A percentile compares a stretch with the other conserved stretches of the same genome.
phyloP scores from a whole-genome alignment of 805 yeast genomes.

The Pichia manshurica region DNA sequence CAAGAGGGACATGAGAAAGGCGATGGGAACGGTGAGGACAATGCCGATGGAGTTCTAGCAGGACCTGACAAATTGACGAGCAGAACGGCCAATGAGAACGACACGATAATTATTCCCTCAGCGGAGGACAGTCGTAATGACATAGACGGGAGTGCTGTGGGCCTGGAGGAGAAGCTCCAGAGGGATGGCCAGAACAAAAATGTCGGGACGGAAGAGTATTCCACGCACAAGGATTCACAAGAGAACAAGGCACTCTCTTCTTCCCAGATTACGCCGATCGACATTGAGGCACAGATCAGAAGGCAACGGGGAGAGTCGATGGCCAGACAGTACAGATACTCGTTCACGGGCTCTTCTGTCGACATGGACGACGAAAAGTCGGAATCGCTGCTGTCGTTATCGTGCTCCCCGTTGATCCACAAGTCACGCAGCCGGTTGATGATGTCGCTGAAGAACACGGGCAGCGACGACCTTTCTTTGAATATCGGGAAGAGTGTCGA shows the following conservation, averaged over 20 bases:
- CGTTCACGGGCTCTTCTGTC: slow-evolving; percentile 30
- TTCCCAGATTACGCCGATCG: slow-evolving; percentile 15
- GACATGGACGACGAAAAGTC: slow-evolving; percentile 34
- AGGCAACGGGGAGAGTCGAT: background rate
- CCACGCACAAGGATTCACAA: too few relatives aligned
- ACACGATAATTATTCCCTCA: too few relatives aligned
- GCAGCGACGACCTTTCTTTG: background rate
- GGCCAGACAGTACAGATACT: slow-evolving; percentile 19
- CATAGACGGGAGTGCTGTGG: too few relatives aligned
- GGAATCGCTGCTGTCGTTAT: slow-evolving; percentile 18
- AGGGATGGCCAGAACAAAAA: too few relatives aligned
- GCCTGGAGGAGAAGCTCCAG: too few relatives aligned
- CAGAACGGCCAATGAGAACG: too few relatives aligned
- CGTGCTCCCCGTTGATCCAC: slow-evolving; percentile 16
- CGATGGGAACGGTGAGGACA: background rate
- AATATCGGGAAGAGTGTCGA: slow-evolving; percentile 11
- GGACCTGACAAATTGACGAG: too few relatives aligned
- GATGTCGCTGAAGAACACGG: slow-evolving; percentile 5
- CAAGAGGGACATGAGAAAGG: background rate
- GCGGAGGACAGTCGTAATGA: too few relatives aligned
- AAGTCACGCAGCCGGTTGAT: slow-evolving; percentile 12
- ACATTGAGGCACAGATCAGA: slow-evolving; percentile 10
- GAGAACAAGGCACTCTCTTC: too few relatives aligned
- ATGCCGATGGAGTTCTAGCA: background rate
- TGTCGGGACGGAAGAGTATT: too few relatives aligned